These are phyloP conservation scores for Neofusicoccum parvum DNA, from an alignment of 2,329 filamentous ascomycete species.

Conservation along the genomic window DNA sequence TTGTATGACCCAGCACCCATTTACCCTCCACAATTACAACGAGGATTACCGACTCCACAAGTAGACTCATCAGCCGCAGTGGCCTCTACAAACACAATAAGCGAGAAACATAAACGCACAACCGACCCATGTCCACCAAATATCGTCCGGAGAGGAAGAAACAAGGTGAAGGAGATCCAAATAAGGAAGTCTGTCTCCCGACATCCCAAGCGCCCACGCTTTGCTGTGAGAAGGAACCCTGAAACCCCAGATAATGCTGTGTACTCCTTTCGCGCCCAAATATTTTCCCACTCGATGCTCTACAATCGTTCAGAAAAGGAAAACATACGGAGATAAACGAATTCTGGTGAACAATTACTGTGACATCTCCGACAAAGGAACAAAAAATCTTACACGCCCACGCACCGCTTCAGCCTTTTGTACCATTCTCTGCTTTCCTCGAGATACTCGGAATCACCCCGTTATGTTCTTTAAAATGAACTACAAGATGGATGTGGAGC, in stretches of 20 bases:
- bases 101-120: background rate
- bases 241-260: background rate
- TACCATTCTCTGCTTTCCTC: too few relatives aligned
- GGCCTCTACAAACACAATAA: background rate
- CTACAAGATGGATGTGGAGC: too few relatives aligned
- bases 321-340: background rate
- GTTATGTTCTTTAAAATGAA: too few relatives aligned
- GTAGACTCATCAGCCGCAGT: background rate
- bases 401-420: too few relatives aligned
- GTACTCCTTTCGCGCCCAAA: background rate
- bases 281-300: background rate
- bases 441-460: too few relatives aligned
- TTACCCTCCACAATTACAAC: too few relatives aligned
- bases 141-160: background rate
- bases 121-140: too few relatives aligned
- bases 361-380: too few relatives aligned
- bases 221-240: background rate
- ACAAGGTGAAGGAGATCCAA: background rate
- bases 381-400: too few relatives aligned
- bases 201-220: constrained; percentile 15
- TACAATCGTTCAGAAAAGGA: background rate
- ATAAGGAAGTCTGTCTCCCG: constrained; percentile 1
- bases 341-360: too few relatives aligned
- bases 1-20: too few relatives aligned
- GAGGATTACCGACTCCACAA: too few relatives aligned